Evolutionary conservation across 164 flowering plant species (phyloP), one percentile per base, ranked within the genome.

Genomic region (Magnolia officinalis): DNA sequence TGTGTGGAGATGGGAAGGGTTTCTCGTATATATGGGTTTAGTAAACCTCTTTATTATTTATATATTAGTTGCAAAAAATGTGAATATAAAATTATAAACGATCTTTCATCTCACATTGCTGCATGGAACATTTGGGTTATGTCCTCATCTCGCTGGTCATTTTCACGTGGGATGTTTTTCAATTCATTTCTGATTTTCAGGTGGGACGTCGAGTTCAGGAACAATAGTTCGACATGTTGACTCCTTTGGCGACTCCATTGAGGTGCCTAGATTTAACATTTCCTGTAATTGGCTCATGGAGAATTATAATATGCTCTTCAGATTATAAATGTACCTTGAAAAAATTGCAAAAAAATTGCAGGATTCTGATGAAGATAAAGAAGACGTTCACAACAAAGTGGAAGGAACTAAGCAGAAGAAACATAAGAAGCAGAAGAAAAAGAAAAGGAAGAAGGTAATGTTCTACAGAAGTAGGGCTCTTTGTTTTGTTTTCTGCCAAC

Each of bases 141-240:
- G 45, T 37, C 45, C 4, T 37, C 45, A 37, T 37, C 45, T 37
- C 0, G 45, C 6, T 37, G 45, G 45, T 37, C 45, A 4, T 64
- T 1, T 52, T 20, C 45, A 37, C 6, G 45, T 37, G 45, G 45
- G 45, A 37, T 77, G 18, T 10, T 45, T 70, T 52, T 70, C 64
- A 55, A 10, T 55, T 55, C 18, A 10, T 55, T 55, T 10, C 61
- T 55, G 72, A 29, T 10, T 73, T 63, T 59, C 81, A 88, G 91
- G 86, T 83, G 89, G 88, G 23, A 55, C 82, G 72, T 87, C 89
- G 31, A 81, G 70, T 76, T 87, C 89, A 4, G 88, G 88, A 74
- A 87, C 79, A 80, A 77, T 50, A 10, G 65, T 91, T 76, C 84
- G 84, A 55, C 95, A 91, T 72, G 91, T 89, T 31, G 50, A 84